Conservation (phyloP, 768 basidiomycete species). For the Cubamyces lactineus region DNA sequence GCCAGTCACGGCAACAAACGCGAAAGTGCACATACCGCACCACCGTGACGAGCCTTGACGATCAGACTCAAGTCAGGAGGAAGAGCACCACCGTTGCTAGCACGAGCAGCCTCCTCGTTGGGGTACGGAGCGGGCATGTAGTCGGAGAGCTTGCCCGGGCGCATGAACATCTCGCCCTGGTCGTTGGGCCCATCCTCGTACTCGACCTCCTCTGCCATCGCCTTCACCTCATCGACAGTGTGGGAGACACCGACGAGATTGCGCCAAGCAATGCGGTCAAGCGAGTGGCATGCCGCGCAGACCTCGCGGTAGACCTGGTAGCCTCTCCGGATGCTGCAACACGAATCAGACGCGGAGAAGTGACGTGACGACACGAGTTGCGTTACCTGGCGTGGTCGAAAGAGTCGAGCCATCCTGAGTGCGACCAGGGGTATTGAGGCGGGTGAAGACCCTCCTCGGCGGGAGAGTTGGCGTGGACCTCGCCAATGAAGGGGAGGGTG, state of each 20-base stretch:
- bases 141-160: slow-evolving; percentile 97
- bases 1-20: background rate
- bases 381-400: slow-evolving; percentile 94
- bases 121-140: slow-evolving; percentile 95
- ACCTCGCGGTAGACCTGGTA: slow-evolving; percentile 99
- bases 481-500: slow-evolving; percentile 82
- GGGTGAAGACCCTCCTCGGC: slow-evolving; percentile 96
- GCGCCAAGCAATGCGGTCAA: slow-evolving; percentile 99
- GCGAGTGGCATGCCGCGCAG: slow-evolving; percentile 97
- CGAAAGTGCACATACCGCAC: slow-evolving; percentile 66
- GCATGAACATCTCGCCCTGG: slow-evolving; percentile 97
- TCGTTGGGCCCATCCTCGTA: slow-evolving; percentile 96
- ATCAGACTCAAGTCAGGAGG: slow-evolving; percentile 98
- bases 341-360: slow-evolving; percentile 10
- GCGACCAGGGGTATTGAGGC: slow-evolving; percentile 84
- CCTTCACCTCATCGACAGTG: slow-evolving; percentile 85
- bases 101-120: slow-evolving; percentile 96
- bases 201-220: slow-evolving; percentile 95
- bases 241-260: slow-evolving; percentile 99
- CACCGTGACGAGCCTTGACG: slow-evolving; percentile 97
- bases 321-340: slow-evolving; percentile 84
- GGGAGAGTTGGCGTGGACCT: slow-evolving; percentile 90
- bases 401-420: slow-evolving; percentile 84
- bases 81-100: slow-evolving; percentile 91
- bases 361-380: slow-evolving; percentile 17